Base-by-base conservation (phyloP, 106 monocot genomes). In the Phalaenopsis equestris region DNA sequence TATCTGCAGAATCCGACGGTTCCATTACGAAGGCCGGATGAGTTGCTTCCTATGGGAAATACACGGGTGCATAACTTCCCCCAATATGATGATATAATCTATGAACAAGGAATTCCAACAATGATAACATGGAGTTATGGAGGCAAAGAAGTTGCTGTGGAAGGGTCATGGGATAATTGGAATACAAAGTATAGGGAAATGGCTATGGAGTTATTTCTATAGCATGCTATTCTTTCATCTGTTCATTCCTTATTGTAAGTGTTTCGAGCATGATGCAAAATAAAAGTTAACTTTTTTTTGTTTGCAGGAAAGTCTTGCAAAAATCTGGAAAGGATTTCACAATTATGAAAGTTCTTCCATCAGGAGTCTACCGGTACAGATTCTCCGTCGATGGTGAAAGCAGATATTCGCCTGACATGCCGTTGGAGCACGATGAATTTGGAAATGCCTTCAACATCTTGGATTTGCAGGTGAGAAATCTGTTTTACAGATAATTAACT, bases 91-190 rank as follows among this genome's bases (percentile, higher is more conserved):
- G 72, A 85, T 70, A 36, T 52, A 15, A 18, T 81, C 0, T 56
- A 21, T 37, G 79, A 87, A 18, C 78, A 88, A 80, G 81, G 82
- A 58, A 85, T 93, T 80, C 93, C 90, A 55, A 87, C 88, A 37
- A 82, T 93, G 83, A 83, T 93, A 74, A 90, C 83, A 12, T 93
- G 93, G 93, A 85, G 75, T 78, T 74, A 87, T 87, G 93, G 93
- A 78, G 93, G 90, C 65, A 81, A 82, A 42, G 83, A 87, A 73
- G 88, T 93, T 15, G 73, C 81, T 70, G 85, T 93, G 5, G 84
- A 88, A 82, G 93, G 93, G 52, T 93, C 93, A 19, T 90, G 93
- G 93, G 93, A 93, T 82, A 80, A 93, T 41, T 90, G 90, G 88
- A 82, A 67, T 37, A 79, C 88, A 19, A 88, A 72, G 93, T 93